Base-by-base conservation (phyloP, 1,284 basidiomycete species). In the Leccinum solheimii region DNA sequence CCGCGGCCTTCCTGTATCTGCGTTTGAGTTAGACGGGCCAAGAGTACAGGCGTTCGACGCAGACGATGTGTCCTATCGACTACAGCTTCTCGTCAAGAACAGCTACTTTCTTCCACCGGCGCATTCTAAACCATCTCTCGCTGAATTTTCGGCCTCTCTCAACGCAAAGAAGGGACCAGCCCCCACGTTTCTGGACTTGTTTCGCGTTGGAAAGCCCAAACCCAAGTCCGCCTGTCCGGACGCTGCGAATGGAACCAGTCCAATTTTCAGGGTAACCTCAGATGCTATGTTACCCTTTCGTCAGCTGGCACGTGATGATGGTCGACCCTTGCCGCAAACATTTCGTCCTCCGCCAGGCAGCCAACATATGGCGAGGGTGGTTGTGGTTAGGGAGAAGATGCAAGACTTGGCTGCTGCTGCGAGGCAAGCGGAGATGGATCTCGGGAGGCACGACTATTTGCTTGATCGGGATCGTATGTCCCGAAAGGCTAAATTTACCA, bases 81-180 rank as follows among this genome's bases (percentile, higher is more conserved):
- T 93, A 19, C 86, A 86, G 50, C 80, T 93, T 56, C 83, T 93
- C 50, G 86, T 93, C 59, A 90, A 88, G 72, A 93, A 93, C 76
- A 91, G 81, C 69, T 93, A 93, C 71, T 93, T 90, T 70, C 83
- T 93, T 45, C 91, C 91, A 5, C 91, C 91, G 11, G 91, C 91
- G 0, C 91, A 93, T 69, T 81, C 86, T 45, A 93, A 93, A 69
- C 91, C 91, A 3, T 84, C 82, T 9, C 83, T 84, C 2, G 79
- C 84, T 48, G 84, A 86, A 57, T 83, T 90, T 62, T 80, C 83
- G 0, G 57, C 74, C 7, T 67, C 79, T 16, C 67, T 70, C 19
- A 74, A 76, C 58, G 67, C 76, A 21, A 86, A 82, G 67, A 79
- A 79, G 55, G 67, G 76, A 6, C 71, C 79, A 1, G 76, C 82